Evolutionary conservation across 2,329 filamentous ascomycete genomes (phyloP), one percentile per base, ranked within the genome.

Genomic region (Ceratocystis ficicola): DNA sequence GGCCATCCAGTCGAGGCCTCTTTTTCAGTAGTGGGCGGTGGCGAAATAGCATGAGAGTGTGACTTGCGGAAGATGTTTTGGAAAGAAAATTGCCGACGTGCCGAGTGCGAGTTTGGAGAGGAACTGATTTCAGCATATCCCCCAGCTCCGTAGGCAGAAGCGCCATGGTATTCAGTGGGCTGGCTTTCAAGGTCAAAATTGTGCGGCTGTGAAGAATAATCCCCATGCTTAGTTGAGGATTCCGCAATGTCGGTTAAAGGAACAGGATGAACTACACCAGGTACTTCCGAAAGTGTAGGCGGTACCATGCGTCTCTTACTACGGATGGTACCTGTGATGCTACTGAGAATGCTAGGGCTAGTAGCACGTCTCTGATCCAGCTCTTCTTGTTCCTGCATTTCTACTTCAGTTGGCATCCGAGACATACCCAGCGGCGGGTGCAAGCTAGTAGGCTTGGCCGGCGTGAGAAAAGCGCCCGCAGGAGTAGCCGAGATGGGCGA

Each of bases 351-450:
- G 59, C 75, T 75, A 44, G 79, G 79, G 64, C 67, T 68, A 41
- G 65, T 61, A 28, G 63, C 62, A 46, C 65, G 22, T 46, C 64
- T 65, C 60, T 78, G 76, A 25, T 57, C 66, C 20, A 62, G 28
- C 68, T 74, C 74, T 41, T 83, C 76, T 68, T 80, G 76, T 50
- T 83, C 81, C 44, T 80, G 78, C 10, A 84, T 77, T 65, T 86
- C 84, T 22, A 86, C 82, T 8, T 86, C 82, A 20, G 82, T 81
- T 0, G 91, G 90, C 72, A 96, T 89, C 44, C 84, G 85, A 0
- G 90, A 89, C 89, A 96, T 95, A 61, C 93, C 93, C 7, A 96
- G 77, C 0, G 91, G 91, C 1, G 88, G 89, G 72, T 94, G 89
- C 0, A 70, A 75, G 4, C 73, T 36, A 36, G 8, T 74, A 25